Base-by-base conservation (phyloP, 2,329 filamentous ascomycete species). In the Cladosporium sp. region DNA sequence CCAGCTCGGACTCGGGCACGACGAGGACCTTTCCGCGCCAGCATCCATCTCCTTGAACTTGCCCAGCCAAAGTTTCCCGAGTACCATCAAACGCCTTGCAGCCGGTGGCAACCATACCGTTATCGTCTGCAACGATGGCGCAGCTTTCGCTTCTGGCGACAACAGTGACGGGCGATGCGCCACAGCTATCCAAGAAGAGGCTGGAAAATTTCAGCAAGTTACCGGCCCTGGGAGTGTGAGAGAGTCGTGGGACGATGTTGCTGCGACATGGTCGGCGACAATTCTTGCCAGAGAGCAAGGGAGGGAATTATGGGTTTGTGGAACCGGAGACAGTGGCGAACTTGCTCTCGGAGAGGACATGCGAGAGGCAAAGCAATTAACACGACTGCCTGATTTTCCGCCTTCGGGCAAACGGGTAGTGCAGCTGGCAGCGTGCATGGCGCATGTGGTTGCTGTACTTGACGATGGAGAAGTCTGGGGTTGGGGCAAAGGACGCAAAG, bases 51-150 rank as follows among this genome's bases (percentile, higher is more conserved):
- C 7, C 15, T n/a, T 19, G 7, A n/a, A n/a, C n/a, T n/a, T n/a
- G n/a, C 9, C n/a, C 12, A 15, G n/a, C 22, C 15, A 41, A 18
- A 15, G 11, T 3, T n/a, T n/a, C 15, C 30, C 33, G 11, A 18
- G 39, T 3, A 41, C 38, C 8, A 47, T 63, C 22, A 53, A 50
- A 27, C 52, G 58, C 12, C 73, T 84, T 20, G 69, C 64, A 38
- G 76, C 88, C 7, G 92, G 92, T 3, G 91, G 91, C 1, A 96
- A 96, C 62, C 92, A 96, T 67, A 94, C 89, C 0, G 70, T 96
- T 3, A 65, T 95, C 8, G 72, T 90, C 9, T 80, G 78, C n/a
- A 62, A 72, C 3, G 64, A 73, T 20, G 84, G 84, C 0, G 58
- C 70, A 1, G 71, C 91, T 0, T 86, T 80, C 61, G 83, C 79